Evolutionary conservation across 2,329 filamentous ascomycete species (phyloP).

Genomic region (Sphaceloma murrayae): DNA sequence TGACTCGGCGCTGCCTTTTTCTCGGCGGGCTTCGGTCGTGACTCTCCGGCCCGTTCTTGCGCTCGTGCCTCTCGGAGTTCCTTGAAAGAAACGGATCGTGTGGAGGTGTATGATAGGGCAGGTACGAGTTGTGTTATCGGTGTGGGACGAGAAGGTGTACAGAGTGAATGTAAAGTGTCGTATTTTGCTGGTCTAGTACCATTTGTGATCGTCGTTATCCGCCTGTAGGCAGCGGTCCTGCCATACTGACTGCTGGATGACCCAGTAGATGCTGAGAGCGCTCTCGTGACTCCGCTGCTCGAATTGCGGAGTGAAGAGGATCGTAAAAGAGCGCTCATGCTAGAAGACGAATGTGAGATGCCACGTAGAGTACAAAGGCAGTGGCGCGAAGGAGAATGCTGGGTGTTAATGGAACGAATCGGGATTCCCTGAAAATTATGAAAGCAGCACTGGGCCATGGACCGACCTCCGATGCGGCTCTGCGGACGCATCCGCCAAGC

Average conservation of each 20-base stretch:
- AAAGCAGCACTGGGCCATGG: background rate
- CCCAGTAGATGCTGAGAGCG: conserved; percentile 25
- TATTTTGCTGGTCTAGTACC: conserved; percentile 1
- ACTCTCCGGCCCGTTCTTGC: conserved; percentile 27
- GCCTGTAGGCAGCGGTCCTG: conserved; percentile 40
- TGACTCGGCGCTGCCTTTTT: conserved; percentile 36
- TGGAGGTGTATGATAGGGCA: conserved; percentile 34
- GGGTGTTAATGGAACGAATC: conserved; percentile 1
- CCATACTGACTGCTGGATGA: conserved; percentile 33
- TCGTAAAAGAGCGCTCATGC: conserved; percentile 36
- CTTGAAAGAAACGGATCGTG: conserved; percentile 37
- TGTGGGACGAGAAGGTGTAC: conserved; percentile 22
- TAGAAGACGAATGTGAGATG: conserved; percentile 22
- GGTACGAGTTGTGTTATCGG: conserved; percentile 34
- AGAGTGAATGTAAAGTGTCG: background rate
- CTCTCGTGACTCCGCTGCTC: conserved; percentile 3
- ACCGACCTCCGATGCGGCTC: conserved; percentile 16
- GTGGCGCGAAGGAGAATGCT: background rate
- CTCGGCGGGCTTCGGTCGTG: conserved; percentile 23
- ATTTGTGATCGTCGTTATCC: conserved; percentile 30
- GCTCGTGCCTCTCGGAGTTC: conserved; percentile 30
- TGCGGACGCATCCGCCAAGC: conserved; percentile 5
- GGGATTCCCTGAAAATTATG: conserved; percentile 9
- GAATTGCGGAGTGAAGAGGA: conserved; percentile 14
- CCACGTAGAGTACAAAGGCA: conserved; percentile 14